phyloP scores from a whole-genome alignment of 257 asterid genomes.

The Pogostemon cablin region DNA sequence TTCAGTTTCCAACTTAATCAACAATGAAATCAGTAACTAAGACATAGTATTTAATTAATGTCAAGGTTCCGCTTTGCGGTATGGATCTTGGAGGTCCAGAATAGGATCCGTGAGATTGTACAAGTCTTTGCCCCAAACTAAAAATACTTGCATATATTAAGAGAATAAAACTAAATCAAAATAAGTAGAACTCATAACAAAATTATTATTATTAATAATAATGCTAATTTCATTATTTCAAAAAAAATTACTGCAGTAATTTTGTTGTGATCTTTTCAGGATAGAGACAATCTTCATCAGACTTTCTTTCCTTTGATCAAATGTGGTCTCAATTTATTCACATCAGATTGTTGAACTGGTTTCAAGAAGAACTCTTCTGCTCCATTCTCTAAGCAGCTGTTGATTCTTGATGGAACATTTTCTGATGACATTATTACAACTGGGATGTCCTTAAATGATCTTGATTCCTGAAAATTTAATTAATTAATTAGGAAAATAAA shows the following conservation, averaged over 20 bases:
- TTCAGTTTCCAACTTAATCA: too few species aligned
- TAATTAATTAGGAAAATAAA: not conserved
- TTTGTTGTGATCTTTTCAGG: conserved; percentile 50
- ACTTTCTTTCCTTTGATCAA: conserved; percentile 47
- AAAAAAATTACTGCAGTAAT: conserved; percentile 34
- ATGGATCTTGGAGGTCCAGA: too few species aligned
- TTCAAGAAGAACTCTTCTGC: conserved; percentile 69
- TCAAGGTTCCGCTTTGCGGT: too few species aligned
- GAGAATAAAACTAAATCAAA: too few species aligned
- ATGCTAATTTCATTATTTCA: conserved; percentile 1
- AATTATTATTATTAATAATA: not conserved
- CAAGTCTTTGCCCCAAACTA: too few species aligned
- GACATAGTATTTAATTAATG: too few species aligned
- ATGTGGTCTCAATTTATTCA: conserved; percentile 54
- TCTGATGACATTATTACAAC: conserved; percentile 81
- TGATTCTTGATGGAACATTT: conserved; percentile 63
- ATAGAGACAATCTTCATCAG: conserved; percentile 45
- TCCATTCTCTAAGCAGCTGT: conserved; percentile 62
- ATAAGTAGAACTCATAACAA: not conserved
- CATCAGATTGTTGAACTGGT: conserved; percentile 64
- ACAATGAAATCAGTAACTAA: too few species aligned
- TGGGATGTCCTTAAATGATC: conserved; percentile 55
- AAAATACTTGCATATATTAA: too few species aligned
- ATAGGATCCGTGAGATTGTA: too few species aligned
- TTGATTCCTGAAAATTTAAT: conserved; percentile 44